Evolutionary conservation across 345 rosid species (phyloP), one percentile per base, ranked within the genome.

Genomic region (Passiflora organensis): DNA sequence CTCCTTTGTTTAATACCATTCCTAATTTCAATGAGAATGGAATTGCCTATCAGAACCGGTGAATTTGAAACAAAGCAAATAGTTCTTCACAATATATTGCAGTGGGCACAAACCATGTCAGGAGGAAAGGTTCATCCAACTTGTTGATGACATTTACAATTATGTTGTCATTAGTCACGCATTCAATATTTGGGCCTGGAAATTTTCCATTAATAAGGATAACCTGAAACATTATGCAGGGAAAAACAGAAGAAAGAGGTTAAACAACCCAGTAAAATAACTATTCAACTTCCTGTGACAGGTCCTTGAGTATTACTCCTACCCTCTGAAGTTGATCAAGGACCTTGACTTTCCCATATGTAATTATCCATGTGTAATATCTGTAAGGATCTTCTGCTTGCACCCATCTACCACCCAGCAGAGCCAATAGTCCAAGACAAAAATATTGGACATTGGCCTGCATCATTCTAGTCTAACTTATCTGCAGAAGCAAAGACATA

Each of bases 131-230:
- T 36, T 81, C 90, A 44, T 91, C 91, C 37, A 87, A 59, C 43
- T 82, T 67, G 72, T 87, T 87, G 42, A 78, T 57, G 24, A 91
- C 86, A 77, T 83, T 77, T 19, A 91, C 73, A 55, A 87, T 32
- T 24, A 91, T 58, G 68, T 91, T 91, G 59, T 91, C 80, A 58
- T 87, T 91, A 6, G 96, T 87, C 56, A 82, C 76, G 14, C 65
- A 79, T n/a, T 91, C 83, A 32, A 91, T 79, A 15, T 83, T 15
- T 8, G 96, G 98, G 25, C 98, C 96, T n/a, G 93, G 98, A 75
- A 87, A 91, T 44, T 78, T 76, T 10, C 81, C 84, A 62, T 91
- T 91, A 63, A 91, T 87, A 37, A 85, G 82, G 51, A 87, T 91
- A 10, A 77, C 95, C 95, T 87, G 75, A 53, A 75, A 55, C n/a